Base-by-base conservation (phyloP, 2,329 filamentous ascomycete species). In the Botrytis porri region DNA sequence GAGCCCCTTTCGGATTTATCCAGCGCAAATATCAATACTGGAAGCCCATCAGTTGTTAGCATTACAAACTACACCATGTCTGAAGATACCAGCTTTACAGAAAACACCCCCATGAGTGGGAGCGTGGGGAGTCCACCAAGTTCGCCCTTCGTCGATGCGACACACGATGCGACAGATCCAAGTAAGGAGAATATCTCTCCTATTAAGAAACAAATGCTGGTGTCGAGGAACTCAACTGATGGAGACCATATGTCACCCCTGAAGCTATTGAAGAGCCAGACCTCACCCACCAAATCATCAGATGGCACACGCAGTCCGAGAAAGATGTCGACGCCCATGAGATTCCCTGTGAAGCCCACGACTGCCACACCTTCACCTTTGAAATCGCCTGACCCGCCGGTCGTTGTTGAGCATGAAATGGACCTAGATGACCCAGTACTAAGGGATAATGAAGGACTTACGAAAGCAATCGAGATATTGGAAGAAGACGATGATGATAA, bases 401-500 rank as follows among this genome's bases (percentile, higher is more conserved):
- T 67, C 18, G 60, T 75, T n/a, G 67, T 71, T 22, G 77, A 78
- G 62, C 75, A 69, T 65, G 76, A 76, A 18, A 65, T 80, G 22
- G 75, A 70, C 45, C 77, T 90, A 32, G 86, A 89, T 71, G 85
- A 89, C 72, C 65, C 65, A 32, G 85, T 85, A 2, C 82, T 90
- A 71, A 82, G 82, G 60, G 84, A 87, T 62, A 89, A 89, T 75
- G 84, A 85, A 69, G 87, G 86, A 4, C 82, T 90, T 57, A 86
- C 85, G 77, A 85, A 85, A 72, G 88, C 88, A 8, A 90, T 91
- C 76, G 85, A 88, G 74, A 90, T 90, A 63, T 87, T 90, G 48
- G 89, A 91, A 78, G 88, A 90, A 77, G 77, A 74, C 1, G 77
- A 80, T 62, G 79, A 75, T 65, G 78, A 80, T 62, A 76, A 76